A percentile compares a stretch with the other conserved stretches of the same genome.
These are phyloP conservation scores for Nicotiana undulata DNA, from an alignment of 257 asterid species.

Conservation along the genomic window DNA sequence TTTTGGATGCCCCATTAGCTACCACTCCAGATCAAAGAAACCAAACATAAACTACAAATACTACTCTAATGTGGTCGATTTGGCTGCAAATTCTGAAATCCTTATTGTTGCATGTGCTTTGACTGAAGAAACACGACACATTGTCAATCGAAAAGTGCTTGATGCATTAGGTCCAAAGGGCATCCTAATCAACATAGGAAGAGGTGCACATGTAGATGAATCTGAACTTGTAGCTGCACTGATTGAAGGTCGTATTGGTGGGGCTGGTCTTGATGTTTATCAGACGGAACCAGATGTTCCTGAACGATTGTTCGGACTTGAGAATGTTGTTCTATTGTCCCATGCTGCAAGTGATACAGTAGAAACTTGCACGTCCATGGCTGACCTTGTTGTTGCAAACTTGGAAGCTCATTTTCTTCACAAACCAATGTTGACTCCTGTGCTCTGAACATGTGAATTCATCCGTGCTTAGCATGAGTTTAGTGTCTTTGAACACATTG, in stretches of 20 bases:
- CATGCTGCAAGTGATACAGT: conserved; percentile 61
- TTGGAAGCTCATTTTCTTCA: conserved; percentile 59
- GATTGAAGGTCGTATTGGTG: conserved; percentile 62
- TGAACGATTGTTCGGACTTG: conserved; percentile 38
- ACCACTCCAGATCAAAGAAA: conserved; percentile 61
- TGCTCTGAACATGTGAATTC: conserved; percentile 26
- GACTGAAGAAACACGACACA: conserved; percentile 51
- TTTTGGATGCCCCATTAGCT: conserved; percentile 61
- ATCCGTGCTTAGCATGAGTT: neutral
- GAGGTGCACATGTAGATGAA: conserved; percentile 69
- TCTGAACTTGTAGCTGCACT: conserved; percentile 57
- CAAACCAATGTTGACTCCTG: conserved; percentile 62
- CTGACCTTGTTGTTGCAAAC: conserved; percentile 65
- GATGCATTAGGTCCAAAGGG: conserved; percentile 70
- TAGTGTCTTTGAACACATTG: neutral
- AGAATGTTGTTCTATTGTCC: conserved; percentile 59
- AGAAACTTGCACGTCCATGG: conserved; percentile 60
- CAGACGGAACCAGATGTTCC: conserved; percentile 70
- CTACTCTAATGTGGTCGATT: conserved; percentile 36
- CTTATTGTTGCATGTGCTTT: conserved; percentile 57
- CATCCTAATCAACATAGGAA: conserved; percentile 57
- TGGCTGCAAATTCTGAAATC: conserved; percentile 52
- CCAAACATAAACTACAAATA: conserved; percentile 35
- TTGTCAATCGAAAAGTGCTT: conserved; percentile 49
- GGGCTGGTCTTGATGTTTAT: conserved; percentile 85